Evolutionary conservation across 1,139 yeast species (phyloP), one percentile per base, ranked within the genome.

Genomic region (Geotrichum siamense): DNA sequence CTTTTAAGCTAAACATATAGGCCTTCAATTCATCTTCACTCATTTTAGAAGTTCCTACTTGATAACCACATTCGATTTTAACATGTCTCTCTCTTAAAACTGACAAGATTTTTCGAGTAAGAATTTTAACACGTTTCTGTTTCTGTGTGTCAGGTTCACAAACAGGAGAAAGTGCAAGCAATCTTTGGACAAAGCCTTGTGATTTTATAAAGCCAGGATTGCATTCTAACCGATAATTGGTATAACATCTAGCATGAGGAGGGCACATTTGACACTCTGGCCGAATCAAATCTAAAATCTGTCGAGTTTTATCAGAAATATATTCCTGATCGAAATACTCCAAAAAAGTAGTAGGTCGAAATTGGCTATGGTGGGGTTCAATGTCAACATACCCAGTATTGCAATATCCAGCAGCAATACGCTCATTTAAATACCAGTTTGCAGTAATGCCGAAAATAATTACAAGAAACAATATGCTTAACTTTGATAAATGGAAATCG

Each of bases 261-360:
- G 97, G 97, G 58, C 97, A 89, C 29, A 75, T 75, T 5, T 74
- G 65, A 63, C 97, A 91, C 1, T 56, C 49, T 3, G 96, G 95
- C 43, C 74, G 74, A 44, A 65, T 51, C n/a, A 43, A 48, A 40
- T 61, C 61, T 37, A 58, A 35, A 4, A 44, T 45, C 19, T 40
- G 43, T 30, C 57, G 53, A 40, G 17, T 51, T 45, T 32, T 62
- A 36, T 53, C 55, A 12, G 45, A 38, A 3, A 44, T 32, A 17
- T 49, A 40, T 17, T 45, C 42, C 17, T 39, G 49, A n/a, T 48
- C 48, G 30, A 46, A 46, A 17, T 39, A 46, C 5, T 40, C 49
- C 10, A 21, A 22, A 25, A 44, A 38, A 10, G 32, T 37, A 2
- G 27, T 27, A 9, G 49, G 48, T 1, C 44, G 35, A 21, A 38